Base-by-base conservation (phyloP, 208 protist species). In the Leptomonas seymouri region DNA sequence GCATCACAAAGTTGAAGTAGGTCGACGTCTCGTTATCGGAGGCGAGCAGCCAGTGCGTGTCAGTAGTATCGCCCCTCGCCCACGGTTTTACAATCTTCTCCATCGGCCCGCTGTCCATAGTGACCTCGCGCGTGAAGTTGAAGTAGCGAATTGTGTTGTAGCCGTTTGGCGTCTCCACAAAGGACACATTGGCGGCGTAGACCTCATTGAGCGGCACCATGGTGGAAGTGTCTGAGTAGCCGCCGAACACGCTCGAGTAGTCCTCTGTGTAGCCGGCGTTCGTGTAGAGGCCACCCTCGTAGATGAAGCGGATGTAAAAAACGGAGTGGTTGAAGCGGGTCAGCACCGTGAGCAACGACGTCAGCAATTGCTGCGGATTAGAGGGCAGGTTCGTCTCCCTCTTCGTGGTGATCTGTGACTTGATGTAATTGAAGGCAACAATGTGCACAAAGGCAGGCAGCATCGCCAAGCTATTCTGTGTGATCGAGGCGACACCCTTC, bases 1-100 rank as follows among this genome's bases (percentile, higher is more conserved):
- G 85, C 45, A 91, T 81, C 28, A 87, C 82, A 56, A 84, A 91
- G 62, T 85, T 85, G 76, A 91, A 91, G 77, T 87, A 91, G 18
- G 72, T 81, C 8, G 68, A 77, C 30, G 72, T 82, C 45, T 73
- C 44, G 50, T 76, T 75, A 21, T 75, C 62, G 2, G 67, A 73
- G 18, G 66, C 71, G 48, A 74, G 62, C 28, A 84, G 74, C 78
- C 78, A 84, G 44, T 74, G 78, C 27, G 49, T 74, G 44, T 56
- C 57, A 63, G 63, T 67, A 1, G 61, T 65, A 45, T 49, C 36
- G 59, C 85, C 62, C 28, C 64, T 30, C 20, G 36, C 53, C 85
- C 85, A 90, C 39, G 73, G 64, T 20, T 45, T 64, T 15, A 83
- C 79, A 53, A 90, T 84, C 44, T 76, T 44, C 46, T 73, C 42